Evolutionary conservation across 345 rosid genomes (phyloP), one percentile per base, ranked within the genome.

Genomic region (Anastatica hierochuntica): DNA sequence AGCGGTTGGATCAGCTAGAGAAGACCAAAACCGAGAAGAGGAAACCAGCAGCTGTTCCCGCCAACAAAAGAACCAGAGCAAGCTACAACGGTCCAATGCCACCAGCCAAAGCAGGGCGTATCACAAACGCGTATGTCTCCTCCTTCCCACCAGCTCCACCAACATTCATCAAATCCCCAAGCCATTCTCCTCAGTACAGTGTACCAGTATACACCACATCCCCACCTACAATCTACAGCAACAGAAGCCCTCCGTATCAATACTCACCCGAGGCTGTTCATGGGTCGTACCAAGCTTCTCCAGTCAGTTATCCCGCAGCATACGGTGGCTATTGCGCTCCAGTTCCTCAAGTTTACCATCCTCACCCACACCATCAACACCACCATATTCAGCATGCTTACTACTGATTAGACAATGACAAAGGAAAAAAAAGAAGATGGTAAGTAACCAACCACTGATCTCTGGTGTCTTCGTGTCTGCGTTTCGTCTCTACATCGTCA

Each of bases 61-160:
- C 95, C 2, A 92, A 85, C 76, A 88, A 92, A 62, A 69, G 98
- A 76, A 92, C 95, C 7, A 63, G 98, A 0, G 94, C 95, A 20
- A 83, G 79, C 70, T 85, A 76, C 63, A 85, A 81, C 14, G 97
- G 94, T 35, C 98, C 96, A 17, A 88, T 92, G 97, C 97, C 98
- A 66, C 98, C 98, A 4, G 98, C 97, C 21, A 88, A 92, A 66
- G 98, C 98, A 12, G 98, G 98, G 6, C 97, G 98, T 60, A 63
- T 76, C 72, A 79, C 79, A 18, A 88, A 88, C 49, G 97, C 98
- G 30, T 88, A 92, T 15, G 97, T 92, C 23, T 92, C 98, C 23
- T 92, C 98, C 52, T 88, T 88, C 34, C 90, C 90, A 21, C 24
- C 24, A 21, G 24, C 24, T 21, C 24, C 24, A 21, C 24, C 24